phyloP scores from a whole-genome alignment of 2,329 filamentous ascomycete species.

The Falciphora oryzae region DNA sequence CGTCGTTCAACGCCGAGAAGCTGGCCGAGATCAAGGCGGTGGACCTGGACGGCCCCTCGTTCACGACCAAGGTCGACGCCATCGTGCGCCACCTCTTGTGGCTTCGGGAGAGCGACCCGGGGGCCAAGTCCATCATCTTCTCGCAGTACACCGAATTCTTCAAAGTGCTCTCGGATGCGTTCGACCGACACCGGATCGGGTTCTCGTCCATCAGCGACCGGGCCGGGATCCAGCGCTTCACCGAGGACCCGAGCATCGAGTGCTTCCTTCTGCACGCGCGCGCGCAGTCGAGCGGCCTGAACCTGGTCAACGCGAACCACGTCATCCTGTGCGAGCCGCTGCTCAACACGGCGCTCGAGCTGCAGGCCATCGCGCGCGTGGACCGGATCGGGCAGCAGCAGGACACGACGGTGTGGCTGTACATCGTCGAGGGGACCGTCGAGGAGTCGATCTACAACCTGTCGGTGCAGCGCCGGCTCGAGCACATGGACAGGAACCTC shows the following conservation, averaged over 20 bases:
- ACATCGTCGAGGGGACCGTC: slow-evolving; percentile 83
- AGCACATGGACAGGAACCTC: slow-evolving; percentile 58
- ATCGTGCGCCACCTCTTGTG: slow-evolving; percentile 76
- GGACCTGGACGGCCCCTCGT: slow-evolving; percentile 66
- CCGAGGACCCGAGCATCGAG: slow-evolving; percentile 64
- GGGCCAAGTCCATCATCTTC: slow-evolving; percentile 89
- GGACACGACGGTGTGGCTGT: slow-evolving; percentile 91
- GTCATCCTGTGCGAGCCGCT: slow-evolving; percentile 93
- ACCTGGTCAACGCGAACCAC: slow-evolving; percentile 86
- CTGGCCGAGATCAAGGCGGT: slow-evolving; percentile 78
- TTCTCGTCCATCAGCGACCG: slow-evolving; percentile 63
- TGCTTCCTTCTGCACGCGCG: slow-evolving; percentile 87
- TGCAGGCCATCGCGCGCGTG: slow-evolving; percentile 91
- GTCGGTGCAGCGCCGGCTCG: slow-evolving; percentile 70
- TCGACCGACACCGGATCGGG: slow-evolving; percentile 66
- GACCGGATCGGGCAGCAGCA: slow-evolving; percentile 89
- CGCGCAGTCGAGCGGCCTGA: slow-evolving; percentile 81
- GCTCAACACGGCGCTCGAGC: slow-evolving; percentile 86
- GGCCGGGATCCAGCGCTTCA: slow-evolving; percentile 70
- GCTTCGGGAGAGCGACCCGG: slow-evolving; percentile 77
- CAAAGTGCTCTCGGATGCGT: slow-evolving; percentile 63
- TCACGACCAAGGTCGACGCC: slow-evolving; percentile 86
- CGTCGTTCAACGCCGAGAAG: slow-evolving; percentile 64
- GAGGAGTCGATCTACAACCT: slow-evolving; percentile 90
- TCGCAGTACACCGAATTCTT: slow-evolving; percentile 83